Conservation (phyloP, 1,284 basidiomycete genomes). For the Ceratobasidium sp. region DNA sequence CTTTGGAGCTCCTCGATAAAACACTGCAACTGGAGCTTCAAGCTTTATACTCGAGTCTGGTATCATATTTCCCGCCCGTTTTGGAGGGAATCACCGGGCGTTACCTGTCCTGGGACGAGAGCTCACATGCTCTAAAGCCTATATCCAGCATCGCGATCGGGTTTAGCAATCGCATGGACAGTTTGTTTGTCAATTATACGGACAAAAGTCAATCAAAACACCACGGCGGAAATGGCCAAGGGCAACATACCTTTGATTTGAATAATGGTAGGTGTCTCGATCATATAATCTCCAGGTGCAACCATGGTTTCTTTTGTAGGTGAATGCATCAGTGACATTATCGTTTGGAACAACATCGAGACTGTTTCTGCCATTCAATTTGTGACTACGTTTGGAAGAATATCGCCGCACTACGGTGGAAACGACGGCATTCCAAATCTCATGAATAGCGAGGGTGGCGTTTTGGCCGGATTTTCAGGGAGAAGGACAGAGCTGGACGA, state of each 20-base stretch:
- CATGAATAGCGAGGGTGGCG: neutral
- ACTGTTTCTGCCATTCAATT: neutral
- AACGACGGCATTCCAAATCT: neutral
- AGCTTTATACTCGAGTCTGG: too few relatives aligned
- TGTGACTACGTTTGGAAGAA: neutral
- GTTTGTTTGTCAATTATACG: neutral
- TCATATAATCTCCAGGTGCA: neutral
- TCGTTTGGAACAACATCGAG: neutral
- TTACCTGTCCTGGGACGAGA: too few relatives aligned
- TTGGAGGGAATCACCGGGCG: too few relatives aligned
- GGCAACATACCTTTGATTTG: neutral
- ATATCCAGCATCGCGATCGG: neutral
- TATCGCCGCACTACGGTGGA: slow-evolving; percentile 4
- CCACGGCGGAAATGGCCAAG: neutral
- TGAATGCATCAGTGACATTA: neutral
- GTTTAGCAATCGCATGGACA: neutral
- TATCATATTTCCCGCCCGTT: too few relatives aligned
- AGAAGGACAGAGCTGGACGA: neutral
- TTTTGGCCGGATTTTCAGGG: slow-evolving; percentile 4
- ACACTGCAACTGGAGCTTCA: too few relatives aligned
- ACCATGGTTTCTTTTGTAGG: neutral
- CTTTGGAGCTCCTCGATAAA: too few relatives aligned
- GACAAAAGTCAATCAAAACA: neutral
- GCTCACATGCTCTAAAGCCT: too few relatives aligned
- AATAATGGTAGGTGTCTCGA: neutral